These are phyloP conservation scores for Syzygium grande DNA, from an alignment of 345 rosid species.

Conservation along the genomic window DNA sequence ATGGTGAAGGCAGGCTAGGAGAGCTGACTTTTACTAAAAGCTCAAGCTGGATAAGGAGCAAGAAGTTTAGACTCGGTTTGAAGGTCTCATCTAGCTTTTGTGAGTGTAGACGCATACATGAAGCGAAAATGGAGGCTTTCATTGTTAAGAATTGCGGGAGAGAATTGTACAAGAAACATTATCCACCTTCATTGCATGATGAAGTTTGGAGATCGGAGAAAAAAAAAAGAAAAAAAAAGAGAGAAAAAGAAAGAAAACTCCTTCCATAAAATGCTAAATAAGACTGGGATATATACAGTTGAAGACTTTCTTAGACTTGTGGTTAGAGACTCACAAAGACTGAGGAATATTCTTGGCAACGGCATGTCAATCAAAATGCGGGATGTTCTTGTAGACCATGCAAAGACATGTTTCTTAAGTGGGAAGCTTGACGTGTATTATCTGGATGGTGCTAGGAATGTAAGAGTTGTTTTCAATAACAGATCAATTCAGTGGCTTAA, in stretches of 20 bases:
- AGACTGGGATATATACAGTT: constrained; percentile 65
- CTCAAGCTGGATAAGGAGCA: constrained; percentile 91
- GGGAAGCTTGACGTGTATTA: constrained; percentile 78
- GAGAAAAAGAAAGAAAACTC: no score
- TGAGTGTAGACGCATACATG: constrained; percentile 65
- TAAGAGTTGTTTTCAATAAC: constrained; percentile 75
- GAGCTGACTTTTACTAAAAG: constrained; percentile 82
- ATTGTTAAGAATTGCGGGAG: constrained; percentile 92
- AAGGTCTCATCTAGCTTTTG: constrained; percentile 53
- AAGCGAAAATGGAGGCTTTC: constrained; percentile 93
- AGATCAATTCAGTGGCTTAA: constrained; percentile 71
- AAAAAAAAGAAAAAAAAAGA: no score
- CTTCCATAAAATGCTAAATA: constrained; percentile 83
- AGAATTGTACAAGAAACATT: constrained; percentile 93
- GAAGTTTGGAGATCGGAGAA: constrained; percentile 96
- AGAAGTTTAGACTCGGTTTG: constrained; percentile 81
- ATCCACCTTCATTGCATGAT: constrained; percentile 78
- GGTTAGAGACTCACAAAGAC: constrained; percentile 69
- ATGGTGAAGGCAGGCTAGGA: constrained; percentile 80
- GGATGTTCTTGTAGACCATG: constrained; percentile 88
- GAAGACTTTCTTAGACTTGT: constrained; percentile 79
- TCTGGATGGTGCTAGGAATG: constrained; percentile 45
- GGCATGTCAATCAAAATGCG: constrained; percentile 99
- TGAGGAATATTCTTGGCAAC: constrained; percentile 86
- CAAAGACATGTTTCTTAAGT: constrained; percentile 72